Evolutionary conservation across 495 filamentous ascomycete species (phyloP).

Genomic region (Acidomyces sp.): DNA sequence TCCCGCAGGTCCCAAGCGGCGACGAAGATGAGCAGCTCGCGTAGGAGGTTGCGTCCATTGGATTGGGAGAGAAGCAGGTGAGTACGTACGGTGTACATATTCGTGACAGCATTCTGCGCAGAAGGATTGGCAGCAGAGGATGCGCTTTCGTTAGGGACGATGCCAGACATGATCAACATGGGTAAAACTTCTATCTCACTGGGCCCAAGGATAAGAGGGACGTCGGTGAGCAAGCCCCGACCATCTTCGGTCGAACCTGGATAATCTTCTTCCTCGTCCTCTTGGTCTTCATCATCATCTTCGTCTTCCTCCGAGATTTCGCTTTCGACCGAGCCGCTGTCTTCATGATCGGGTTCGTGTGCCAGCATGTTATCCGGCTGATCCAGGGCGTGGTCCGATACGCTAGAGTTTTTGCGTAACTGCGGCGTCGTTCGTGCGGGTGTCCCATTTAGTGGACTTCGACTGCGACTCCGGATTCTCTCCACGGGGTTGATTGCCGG

Average conservation of each 20-base stretch:
- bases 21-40: conserved; percentile 88
- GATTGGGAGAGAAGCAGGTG: conserved; percentile 78
- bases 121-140: conserved; percentile 14
- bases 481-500: no score
- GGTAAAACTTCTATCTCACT: conserved; percentile 88
- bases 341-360: no score
- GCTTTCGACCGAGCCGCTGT: no score
- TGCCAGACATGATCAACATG: conserved; percentile 86
- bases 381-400: no score
- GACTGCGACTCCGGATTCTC: no score
- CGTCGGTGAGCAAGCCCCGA: conserved; percentile 75
- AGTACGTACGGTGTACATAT: conserved; percentile 73
- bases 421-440: no score
- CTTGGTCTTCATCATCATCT: conserved; percentile 53
- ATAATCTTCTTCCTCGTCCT: conserved; percentile 67
- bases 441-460: no score
- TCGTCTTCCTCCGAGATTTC: conserved; percentile 45
- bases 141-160: conserved; percentile 34
- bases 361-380: no score
- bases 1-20: conserved; percentile 91
- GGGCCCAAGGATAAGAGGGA: conserved; percentile 84
- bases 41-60: conserved; percentile 71
- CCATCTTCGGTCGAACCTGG: conserved; percentile 61
- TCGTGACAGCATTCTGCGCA: conserved; percentile 42
- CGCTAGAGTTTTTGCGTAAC: no score